Conservation (phyloP, 257 asterid species). For the Primulina tabacum region DNA sequence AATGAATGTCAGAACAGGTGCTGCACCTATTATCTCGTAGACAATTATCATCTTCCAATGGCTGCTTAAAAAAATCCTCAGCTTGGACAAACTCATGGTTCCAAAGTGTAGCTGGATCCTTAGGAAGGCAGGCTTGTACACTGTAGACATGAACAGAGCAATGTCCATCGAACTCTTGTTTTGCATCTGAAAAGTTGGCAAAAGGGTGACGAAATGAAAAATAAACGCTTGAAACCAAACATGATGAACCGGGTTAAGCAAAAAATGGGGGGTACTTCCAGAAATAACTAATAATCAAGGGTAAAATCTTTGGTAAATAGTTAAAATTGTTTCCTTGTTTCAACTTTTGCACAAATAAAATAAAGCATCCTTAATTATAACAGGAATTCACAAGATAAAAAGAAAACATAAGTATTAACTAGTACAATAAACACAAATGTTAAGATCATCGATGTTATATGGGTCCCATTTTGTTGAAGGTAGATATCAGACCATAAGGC, state of each 20-base stretch:
- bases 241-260: not conserved
- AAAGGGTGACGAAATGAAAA: conserved; percentile 16
- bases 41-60: conserved; percentile 59
- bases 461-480: not conserved
- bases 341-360: conserved; percentile 16
- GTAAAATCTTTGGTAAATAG: not conserved
- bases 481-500: not conserved
- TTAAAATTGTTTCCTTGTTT: conserved; percentile 2
- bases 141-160: conserved; percentile 85
- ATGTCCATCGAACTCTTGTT: conserved; percentile 61
- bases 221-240: not conserved
- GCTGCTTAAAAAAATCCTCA: conserved; percentile 72
- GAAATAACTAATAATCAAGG: not conserved
- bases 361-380: conserved; percentile 8
- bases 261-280: not conserved
- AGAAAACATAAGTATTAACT: conserved; percentile 3
- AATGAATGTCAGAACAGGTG: conserved; percentile 20
- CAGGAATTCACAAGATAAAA: conserved; percentile 15
- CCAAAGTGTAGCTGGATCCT: conserved; percentile 94
- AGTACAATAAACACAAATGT: not conserved
- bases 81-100: conserved; percentile 89
- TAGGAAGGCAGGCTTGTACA: conserved; percentile 84
- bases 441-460: not conserved
- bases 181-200: conserved; percentile 54
- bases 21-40: conserved; percentile 74